phyloP scores from a whole-genome alignment of 805 yeast genomes.

The Metschnikowia santaceciliae region DNA sequence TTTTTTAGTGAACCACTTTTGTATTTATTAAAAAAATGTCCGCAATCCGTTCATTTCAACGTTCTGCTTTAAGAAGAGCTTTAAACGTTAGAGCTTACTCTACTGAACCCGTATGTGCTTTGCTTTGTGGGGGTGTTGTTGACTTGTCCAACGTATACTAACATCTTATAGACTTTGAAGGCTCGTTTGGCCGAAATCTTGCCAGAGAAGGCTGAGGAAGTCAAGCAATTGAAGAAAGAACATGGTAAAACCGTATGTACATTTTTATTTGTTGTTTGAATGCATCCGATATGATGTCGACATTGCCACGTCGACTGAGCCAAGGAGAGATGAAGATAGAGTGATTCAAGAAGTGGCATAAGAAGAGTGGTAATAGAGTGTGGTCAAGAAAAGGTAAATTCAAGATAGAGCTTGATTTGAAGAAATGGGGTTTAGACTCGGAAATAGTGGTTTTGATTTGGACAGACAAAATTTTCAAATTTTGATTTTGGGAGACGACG shows the following conservation, averaged over 20 bases:
- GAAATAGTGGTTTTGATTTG: no score
- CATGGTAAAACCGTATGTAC: conserved; percentile 73
- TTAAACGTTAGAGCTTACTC: conserved; percentile 20
- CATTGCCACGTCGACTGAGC: no score
- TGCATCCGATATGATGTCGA: no score
- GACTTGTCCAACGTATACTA: conserved; percentile 9
- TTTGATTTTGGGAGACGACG: no score
- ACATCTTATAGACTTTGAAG: conserved; percentile 61
- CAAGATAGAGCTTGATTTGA: no score
- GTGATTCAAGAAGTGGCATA: no score
- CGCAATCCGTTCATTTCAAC: conserved; percentile 35
- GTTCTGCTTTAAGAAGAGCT: conserved; percentile 26
- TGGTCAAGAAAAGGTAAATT: no score
- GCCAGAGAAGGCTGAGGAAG: conserved; percentile 89
- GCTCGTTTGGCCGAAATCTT: conserved; percentile 90
- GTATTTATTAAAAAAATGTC: conserved; percentile 24
- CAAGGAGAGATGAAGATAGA: no score
- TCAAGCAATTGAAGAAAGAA: conserved; percentile 84
- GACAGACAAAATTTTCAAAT: no score
- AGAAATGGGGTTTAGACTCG: no score
- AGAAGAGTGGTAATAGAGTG: no score
- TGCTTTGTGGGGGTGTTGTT: not conserved
- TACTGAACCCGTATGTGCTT: conserved; percentile 23
- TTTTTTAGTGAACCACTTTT: conserved; percentile 6
- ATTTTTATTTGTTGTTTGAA: not conserved